Percentiles rank a stretch among this genome's conserved stretches.
Conservation (phyloP, 768 basidiomycete species). For the Postia placenta region DNA sequence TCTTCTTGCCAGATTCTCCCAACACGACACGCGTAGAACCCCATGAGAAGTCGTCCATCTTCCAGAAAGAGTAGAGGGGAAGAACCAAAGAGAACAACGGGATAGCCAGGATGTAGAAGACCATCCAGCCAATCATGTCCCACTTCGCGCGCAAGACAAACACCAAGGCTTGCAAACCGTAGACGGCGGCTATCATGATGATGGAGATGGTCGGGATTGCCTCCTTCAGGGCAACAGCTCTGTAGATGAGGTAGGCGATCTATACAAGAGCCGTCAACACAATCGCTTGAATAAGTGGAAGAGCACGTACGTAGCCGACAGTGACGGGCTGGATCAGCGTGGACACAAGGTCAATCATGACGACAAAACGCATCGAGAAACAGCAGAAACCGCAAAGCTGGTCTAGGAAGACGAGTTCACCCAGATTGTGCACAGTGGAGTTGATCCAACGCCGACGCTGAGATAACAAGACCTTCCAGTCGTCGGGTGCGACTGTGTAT, state of each 20-base stretch:
- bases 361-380: constrained; percentile 98
- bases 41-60: constrained; percentile 98
- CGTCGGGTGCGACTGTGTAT: constrained; percentile 91
- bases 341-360: constrained; percentile 92
- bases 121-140: constrained; percentile 98
- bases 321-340: constrained; percentile 82
- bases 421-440: constrained; percentile 96
- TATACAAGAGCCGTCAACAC: constrained; percentile 27
- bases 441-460: constrained; percentile 99
- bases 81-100: constrained; percentile 90
- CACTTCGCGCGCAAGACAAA: constrained; percentile 92
- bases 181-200: constrained; percentile 90
- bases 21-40: constrained; percentile 89
- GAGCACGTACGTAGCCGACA: constrained; percentile 78
- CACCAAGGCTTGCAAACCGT: constrained; percentile 84
- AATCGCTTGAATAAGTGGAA: not conserved
- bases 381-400: constrained; percentile 95
- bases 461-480: constrained; percentile 89
- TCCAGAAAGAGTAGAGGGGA: constrained; percentile 95
- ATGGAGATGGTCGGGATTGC: constrained; percentile 76
- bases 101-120: constrained; percentile 37
- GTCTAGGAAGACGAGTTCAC: constrained; percentile 87
- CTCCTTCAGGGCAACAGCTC: constrained; percentile 61
- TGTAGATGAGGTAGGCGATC: constrained; percentile 86
- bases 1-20: constrained; percentile 88